Base-by-base conservation (phyloP, 768 basidiomycete species). In the Termitomyces sp. region DNA sequence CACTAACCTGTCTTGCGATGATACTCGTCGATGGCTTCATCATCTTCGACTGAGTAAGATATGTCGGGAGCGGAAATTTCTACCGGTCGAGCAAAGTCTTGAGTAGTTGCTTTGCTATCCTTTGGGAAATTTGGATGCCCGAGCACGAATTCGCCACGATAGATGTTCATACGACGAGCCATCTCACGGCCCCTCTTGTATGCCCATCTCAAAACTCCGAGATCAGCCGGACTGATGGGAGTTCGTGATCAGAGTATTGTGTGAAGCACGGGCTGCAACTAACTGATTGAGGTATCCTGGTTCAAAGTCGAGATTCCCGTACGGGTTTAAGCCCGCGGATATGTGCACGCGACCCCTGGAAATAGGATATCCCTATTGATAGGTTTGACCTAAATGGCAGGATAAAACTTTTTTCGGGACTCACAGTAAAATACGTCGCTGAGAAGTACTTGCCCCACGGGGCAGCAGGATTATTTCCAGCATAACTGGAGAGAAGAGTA, bases 141-240 rank as follows among this genome's bases (percentile, higher is more conserved):
- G 4, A 61, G 58, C 15, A 59, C 46, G 8, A 74, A 64, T 55
- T 79, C 80, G 1, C 82, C 81, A 45, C 76, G 72, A 63, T 75
- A 81, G 33, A 65, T 53, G 6, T 74, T 66, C 80, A 86, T 84
- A 16, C 87, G 82, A 39, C 88, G 79, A 4, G 75, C 73, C 11
- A 84, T 63, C 71, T 89, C 87, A 1, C 86, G 78, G 4, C 68
- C 57, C 57, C 77, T 78, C 64, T 89, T 89, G 69, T 87, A 89
- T 0, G 67, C 75, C 77, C 83, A 83, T 57, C 74, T 74, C 49
- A 87, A 63, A 22, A 79, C 71, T 0, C 68, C 76, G 7, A 88
- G 22, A 65, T 85, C 84, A 11, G 75, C 75, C 3, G 73, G 69
- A 15, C 79, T 81, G 45, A 58, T 9, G 42, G 13, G 55, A 20